These are phyloP conservation scores for Croton laevigatus DNA, from an alignment of 441 rosid genomes.

Conservation along the genomic window DNA sequence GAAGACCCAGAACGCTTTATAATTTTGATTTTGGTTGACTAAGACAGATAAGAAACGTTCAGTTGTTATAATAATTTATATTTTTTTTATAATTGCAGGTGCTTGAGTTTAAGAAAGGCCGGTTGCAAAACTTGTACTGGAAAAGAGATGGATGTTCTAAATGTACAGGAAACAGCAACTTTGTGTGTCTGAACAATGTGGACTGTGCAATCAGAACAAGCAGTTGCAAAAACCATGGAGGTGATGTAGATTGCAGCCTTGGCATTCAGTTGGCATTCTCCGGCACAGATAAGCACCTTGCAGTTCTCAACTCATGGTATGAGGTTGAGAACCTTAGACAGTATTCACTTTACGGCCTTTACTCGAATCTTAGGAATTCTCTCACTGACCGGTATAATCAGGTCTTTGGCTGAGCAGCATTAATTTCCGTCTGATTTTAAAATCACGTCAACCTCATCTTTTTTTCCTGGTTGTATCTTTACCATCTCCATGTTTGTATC, in stretches of 20 bases:
- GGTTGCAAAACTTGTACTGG: constrained; percentile 88
- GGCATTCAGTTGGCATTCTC: constrained; percentile 95
- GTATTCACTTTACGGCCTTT: constrained; percentile 83
- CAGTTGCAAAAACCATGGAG: constrained; percentile 68
- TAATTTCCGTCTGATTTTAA: constrained; percentile 7
- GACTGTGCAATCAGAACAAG: constrained; percentile 73
- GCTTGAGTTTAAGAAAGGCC: constrained; percentile 85
- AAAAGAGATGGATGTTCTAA: constrained; percentile 85
- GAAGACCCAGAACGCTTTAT: background rate
- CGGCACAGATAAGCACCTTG: constrained; percentile 89
- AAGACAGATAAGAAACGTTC: constrained; percentile 14
- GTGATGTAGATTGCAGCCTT: constrained; percentile 81
- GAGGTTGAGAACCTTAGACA: constrained; percentile 87
- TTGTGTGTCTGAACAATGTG: constrained; percentile 75
- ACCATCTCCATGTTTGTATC: constrained; percentile 13
- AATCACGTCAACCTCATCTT: background rate
- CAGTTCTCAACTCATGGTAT: constrained; percentile 88
- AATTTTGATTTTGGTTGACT: constrained; percentile 4
- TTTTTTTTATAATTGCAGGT: constrained; percentile 37
- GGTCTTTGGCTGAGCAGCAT: constrained; percentile 29
- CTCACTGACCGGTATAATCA: constrained; percentile 60
- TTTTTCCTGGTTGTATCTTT: constrained; percentile 11
- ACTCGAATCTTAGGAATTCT: constrained; percentile 71
- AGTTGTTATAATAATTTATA: too few relatives aligned
- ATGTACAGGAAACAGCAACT: constrained; percentile 50